These are phyloP conservation scores for Daldinia caldariorum DNA, from an alignment of 495 filamentous ascomycete species.

Conservation along the genomic window DNA sequence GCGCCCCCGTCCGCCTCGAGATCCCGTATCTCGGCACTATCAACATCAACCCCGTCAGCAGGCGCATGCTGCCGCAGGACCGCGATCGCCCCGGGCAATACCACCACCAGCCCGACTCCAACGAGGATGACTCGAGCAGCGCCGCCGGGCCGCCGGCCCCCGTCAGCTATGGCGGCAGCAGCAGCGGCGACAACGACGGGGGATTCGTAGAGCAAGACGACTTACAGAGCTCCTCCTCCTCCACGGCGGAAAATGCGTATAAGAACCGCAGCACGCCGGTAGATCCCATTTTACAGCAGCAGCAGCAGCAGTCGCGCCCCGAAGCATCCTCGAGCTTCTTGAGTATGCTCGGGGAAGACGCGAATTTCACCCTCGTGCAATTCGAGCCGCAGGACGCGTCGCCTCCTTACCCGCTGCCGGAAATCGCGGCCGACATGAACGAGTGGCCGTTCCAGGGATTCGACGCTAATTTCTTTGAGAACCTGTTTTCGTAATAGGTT, in stretches of 20 bases:
- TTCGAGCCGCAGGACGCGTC: conserved; percentile 43
- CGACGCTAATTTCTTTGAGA: conserved; percentile 52
- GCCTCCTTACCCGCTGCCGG: conserved; percentile 35
- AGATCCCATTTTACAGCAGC: conserved; percentile 20
- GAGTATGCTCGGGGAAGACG: conserved; percentile 25
- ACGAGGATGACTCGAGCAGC: background rate
- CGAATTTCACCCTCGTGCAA: conserved; percentile 48
- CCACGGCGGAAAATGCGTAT: background rate
- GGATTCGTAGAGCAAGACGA: background rate
- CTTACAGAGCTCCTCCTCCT: background rate
- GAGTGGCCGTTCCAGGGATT: conserved; percentile 57
- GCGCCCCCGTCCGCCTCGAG: conserved; percentile 50
- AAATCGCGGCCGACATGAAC: conserved; percentile 50
- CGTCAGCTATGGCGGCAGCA: conserved; percentile 4
- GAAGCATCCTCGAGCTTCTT: conserved; percentile 13
- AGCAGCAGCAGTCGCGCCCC: background rate
- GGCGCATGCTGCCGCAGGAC: background rate
- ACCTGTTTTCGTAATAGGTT: conserved; percentile 41
- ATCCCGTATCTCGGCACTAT: conserved; percentile 61
- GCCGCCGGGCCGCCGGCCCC: background rate
- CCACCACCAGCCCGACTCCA: conserved; percentile 1
- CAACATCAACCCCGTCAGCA: conserved; percentile 52
- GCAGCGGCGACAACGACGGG: no score
- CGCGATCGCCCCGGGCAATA: background rate
- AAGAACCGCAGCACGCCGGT: background rate